Evolutionary conservation across 805 yeast genomes (phyloP), one percentile per base, ranked within the genome.

Genomic region (Wickerhamiella shivajii): DNA sequence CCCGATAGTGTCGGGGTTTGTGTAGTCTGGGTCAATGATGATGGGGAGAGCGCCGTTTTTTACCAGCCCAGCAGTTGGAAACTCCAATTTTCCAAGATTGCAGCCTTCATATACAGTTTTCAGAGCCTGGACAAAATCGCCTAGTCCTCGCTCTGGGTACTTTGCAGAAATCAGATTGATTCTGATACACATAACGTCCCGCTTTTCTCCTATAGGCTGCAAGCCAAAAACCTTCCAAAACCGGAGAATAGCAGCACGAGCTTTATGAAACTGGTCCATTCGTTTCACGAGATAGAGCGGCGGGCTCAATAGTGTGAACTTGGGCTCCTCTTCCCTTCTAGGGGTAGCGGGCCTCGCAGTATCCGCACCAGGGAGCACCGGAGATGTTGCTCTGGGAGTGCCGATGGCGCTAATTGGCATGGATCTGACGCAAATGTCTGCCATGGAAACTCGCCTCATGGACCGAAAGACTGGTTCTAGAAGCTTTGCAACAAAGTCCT

Each of bases 181-280:
- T 22, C 54, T 18, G 4, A 58, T 35, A 6, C 53, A 28, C 2
- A 42, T 33, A 9, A 56, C 31, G 25, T 55, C 46, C 18, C 53
- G 54, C 8, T 47, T 39, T 0, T 52, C 56, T 18, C 40, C 27
- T 10, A 40, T 36, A 0, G 64, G 64, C 9, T 47, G 34, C 19
- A 60, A 42, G 1, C 60, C 59, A 42, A 60, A 50, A 3, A 47
- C 39, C 27, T 54, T 49, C 64, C 64, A 60, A 38, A 60, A 60
- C 17, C 59, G 35, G 12, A 60, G 35, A 8, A 58, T 54, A 0
- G 63, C 49, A 1, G 60, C 52, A 12, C 57, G 43, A 0, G 59
- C 59, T 31, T 53, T 54, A 18, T 56, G 38, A 3, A 25, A 32
- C 16, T 49, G 46, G 11, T 47, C 46, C 21, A 44, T 44, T 5